Percentiles rank a stretch among this genome's conserved stretches.
phyloP scores from a whole-genome alignment of 257 asterid species.

The Przewalskia tangutica region DNA sequence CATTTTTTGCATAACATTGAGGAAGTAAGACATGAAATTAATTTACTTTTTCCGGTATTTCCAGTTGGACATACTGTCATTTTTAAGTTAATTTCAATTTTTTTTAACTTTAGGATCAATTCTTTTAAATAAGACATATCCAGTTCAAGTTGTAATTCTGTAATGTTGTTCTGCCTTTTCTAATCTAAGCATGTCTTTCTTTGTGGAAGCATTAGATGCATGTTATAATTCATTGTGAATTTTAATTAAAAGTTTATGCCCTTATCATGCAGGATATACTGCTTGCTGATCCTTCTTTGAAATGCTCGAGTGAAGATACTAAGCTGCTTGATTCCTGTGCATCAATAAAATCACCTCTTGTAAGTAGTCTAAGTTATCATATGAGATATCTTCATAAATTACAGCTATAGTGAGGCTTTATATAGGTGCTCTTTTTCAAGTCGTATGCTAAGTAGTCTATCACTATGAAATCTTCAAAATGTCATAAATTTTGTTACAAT shows the following conservation, averaged over 20 bases:
- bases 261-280: conserved; percentile 54
- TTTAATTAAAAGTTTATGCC: conserved; percentile 5
- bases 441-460: neutral
- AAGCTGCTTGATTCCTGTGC: conserved; percentile 57
- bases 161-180: neutral
- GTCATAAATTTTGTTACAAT: neutral
- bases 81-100: neutral
- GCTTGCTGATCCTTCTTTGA: conserved; percentile 60
- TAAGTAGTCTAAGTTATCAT: conserved; percentile 29
- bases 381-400: neutral
- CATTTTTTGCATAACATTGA: conserved; percentile 82
- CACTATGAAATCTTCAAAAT: neutral
- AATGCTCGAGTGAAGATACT: conserved; percentile 61
- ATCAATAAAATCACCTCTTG: conserved; percentile 73
- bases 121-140: neutral
- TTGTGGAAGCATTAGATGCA: neutral
- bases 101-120: neutral
- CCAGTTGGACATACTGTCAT: neutral
- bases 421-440: neutral
- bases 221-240: neutral
- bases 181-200: neutral
- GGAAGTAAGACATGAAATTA: conserved; percentile 42
- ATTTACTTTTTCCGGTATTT: neutral
- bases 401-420: neutral
- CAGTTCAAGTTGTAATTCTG: neutral